These are phyloP conservation scores for Babjeviella inositovora DNA, from an alignment of 805 yeast genomes.

Conservation along the genomic window DNA sequence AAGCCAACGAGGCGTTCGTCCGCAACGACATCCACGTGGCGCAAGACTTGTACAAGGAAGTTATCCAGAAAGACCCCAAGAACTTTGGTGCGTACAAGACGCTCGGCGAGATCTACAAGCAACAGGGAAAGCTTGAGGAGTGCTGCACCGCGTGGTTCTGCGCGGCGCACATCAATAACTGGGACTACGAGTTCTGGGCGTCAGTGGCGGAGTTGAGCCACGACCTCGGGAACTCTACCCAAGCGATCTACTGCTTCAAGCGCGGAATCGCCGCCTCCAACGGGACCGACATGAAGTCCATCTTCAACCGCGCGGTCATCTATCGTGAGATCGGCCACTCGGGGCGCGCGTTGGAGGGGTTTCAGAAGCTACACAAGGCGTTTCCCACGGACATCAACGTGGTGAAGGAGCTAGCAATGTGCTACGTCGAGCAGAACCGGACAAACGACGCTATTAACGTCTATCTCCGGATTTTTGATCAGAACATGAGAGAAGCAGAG, in stretches of 20 bases:
- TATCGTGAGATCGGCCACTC: slow-evolving; percentile 50
- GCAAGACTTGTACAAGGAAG: slow-evolving; percentile 42
- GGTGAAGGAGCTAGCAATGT: slow-evolving; percentile 43
- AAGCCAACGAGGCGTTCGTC: slow-evolving; percentile 74
- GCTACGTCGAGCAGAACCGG: slow-evolving; percentile 35
- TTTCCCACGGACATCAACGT: slow-evolving; percentile 47
- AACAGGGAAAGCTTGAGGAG: slow-evolving; percentile 50
- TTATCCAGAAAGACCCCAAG: slow-evolving; percentile 61
- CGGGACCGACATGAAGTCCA: slow-evolving; percentile 31
- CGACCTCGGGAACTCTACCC: slow-evolving; percentile 52
- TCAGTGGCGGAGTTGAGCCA: slow-evolving; percentile 54
- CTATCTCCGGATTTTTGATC: slow-evolving; percentile 47
- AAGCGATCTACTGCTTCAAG: slow-evolving; percentile 67
- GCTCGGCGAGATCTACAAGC: slow-evolving; percentile 67
- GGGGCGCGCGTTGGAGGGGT: slow-evolving; percentile 62
- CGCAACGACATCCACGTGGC: slow-evolving; percentile 44
- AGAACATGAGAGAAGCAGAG: slow-evolving; percentile 30
- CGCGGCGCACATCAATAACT: slow-evolving; percentile 65
- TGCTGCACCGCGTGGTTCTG: slow-evolving; percentile 71
- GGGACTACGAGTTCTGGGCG: slow-evolving; percentile 69
- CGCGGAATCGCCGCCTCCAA: slow-evolving; percentile 33
- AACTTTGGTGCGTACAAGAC: slow-evolving; percentile 79
- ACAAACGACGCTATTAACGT: slow-evolving; percentile 60
- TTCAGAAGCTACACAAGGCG: slow-evolving; percentile 35
- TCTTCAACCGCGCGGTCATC: slow-evolving; percentile 50